These are phyloP conservation scores for Elsinoe necatrix DNA, from an alignment of 2,329 filamentous ascomycete species.

Conservation along the genomic window DNA sequence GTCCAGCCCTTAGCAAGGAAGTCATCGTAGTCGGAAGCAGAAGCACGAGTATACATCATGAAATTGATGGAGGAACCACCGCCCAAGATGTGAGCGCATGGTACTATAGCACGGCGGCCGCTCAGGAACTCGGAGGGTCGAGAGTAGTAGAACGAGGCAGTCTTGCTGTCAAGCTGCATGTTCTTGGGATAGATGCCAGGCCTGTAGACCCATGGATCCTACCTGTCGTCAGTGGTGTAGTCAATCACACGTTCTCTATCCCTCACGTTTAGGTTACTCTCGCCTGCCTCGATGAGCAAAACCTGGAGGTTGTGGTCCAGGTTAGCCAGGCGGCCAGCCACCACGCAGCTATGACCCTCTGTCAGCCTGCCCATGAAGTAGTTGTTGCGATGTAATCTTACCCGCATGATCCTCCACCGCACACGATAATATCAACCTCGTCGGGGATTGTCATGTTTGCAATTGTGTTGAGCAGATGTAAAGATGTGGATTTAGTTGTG, in stretches of 20 bases:
- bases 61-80: conserved; percentile 62
- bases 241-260: background rate
- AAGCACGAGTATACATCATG: conserved; percentile 69
- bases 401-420: conserved; percentile 64
- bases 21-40: conserved; percentile 66
- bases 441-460: conserved; percentile 56
- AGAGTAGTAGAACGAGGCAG: conserved; percentile 73
- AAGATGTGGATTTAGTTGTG: background rate
- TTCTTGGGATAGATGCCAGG: conserved; percentile 68
- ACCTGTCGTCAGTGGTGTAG: background rate
- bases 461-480: background rate
- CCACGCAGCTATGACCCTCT: conserved; percentile 37
- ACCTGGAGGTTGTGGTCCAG: conserved; percentile 66
- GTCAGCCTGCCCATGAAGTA: background rate
- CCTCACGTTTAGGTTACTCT: conserved; percentile 57
- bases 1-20: conserved; percentile 74
- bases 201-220: conserved; percentile 65
- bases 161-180: conserved; percentile 74
- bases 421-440: conserved; percentile 74
- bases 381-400: conserved; percentile 27
- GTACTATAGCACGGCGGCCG: conserved; percentile 65
- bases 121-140: conserved; percentile 63
- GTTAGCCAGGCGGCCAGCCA: conserved; percentile 56
- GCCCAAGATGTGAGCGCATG: conserved; percentile 62
- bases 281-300: conserved; percentile 61